Percentiles rank a stretch among this genome's conserved stretches.
These are phyloP conservation scores for Lodderomyces metapsilosis DNA, from an alignment of 1,139 yeast species.

Conservation along the genomic window DNA sequence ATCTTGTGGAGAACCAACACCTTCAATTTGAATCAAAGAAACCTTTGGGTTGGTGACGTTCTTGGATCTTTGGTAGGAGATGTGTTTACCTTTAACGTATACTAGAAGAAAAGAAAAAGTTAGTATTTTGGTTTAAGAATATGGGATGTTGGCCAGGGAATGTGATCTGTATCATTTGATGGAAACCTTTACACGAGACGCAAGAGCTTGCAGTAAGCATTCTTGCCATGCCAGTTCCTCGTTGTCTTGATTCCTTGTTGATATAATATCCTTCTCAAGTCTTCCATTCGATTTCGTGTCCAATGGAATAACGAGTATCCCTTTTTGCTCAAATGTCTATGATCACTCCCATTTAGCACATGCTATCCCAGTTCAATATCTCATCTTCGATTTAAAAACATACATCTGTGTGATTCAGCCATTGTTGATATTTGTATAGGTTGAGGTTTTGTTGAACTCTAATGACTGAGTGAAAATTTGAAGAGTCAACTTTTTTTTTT, in stretches of 20 bases:
- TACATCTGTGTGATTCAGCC: constrained; percentile 98
- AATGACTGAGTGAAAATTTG: constrained; percentile 6
- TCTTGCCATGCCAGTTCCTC: too few relatives aligned
- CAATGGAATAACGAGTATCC: background rate
- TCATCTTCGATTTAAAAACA: constrained; percentile 32
- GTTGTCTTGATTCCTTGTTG: too few relatives aligned
- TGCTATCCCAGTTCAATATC: background rate
- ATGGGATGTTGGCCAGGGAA: too few relatives aligned
- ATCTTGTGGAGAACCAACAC: constrained; percentile 86
- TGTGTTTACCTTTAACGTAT: constrained; percentile 99
- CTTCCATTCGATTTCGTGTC: background rate
- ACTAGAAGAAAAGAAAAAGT: constrained; percentile 49
- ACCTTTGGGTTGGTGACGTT: constrained; percentile 97
- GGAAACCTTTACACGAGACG: too few relatives aligned
- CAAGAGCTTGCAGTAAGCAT: too few relatives aligned
- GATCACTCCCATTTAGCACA: background rate
- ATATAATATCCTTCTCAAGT: too few relatives aligned
- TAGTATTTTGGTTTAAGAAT: constrained; percentile 43
- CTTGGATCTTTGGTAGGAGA: constrained; percentile 99
- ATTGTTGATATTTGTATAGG: constrained; percentile 34
- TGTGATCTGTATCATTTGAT: too few relatives aligned
- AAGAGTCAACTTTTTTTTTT: constrained; percentile 3
- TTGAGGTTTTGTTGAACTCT: constrained; percentile 1
- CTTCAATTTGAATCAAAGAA: constrained; percentile 95
- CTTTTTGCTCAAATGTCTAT: background rate